Base-by-base conservation (phyloP, 495 filamentous ascomycete species). In the Penicillium diatomitis region DNA sequence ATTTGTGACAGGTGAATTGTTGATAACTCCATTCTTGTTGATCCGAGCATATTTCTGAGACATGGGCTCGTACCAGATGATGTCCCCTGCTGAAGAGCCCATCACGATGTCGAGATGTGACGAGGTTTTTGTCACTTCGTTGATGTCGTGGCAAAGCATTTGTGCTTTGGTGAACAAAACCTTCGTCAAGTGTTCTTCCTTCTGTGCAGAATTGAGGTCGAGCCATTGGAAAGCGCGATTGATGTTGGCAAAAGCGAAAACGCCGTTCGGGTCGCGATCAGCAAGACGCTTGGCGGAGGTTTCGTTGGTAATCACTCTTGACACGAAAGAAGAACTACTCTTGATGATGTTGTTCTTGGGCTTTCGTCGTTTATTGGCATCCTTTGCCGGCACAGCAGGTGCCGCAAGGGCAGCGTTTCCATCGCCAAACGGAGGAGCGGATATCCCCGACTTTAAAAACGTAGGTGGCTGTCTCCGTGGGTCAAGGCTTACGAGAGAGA, bases 61-160 rank as follows among this genome's bases (percentile, higher is more conserved):
- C 59, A 96, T 88, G 8, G 92, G 90, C 68, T 98, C 92, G 71
- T 91, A 98, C 94, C 94, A 98, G 41, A 98, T 90, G 42, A 97
- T 92, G 60, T 98, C 92, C 28, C 88, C 89, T 0, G 88, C 90
- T 3, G 90, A 95, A 50, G 95, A 96, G 5, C 92, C 92, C 82
- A 97, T 88, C 49, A 95, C 82, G 28, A 97, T 73, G 60, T 98
- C 92, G 45, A 97, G 73, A 62, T 96, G 91, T 11, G 72, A 79
- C 7, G 77, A 48, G 38, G 78, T 83, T 64, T 90, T 95, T 30
- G 92, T 96, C 43, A 86, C 47, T 38, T 78, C 70, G 60, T 97
- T 97, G 28, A 95, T 79, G 68, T 97, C 92, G 61, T 98, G 92
- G 60, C 91, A 96, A 39, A 97, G 73, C 57, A 90, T 87, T 58